A percentile compares a stretch with the other conserved stretches of the same genome.
Conservation (phyloP, 768 basidiomycete species). For the Naganishia antarctica region DNA sequence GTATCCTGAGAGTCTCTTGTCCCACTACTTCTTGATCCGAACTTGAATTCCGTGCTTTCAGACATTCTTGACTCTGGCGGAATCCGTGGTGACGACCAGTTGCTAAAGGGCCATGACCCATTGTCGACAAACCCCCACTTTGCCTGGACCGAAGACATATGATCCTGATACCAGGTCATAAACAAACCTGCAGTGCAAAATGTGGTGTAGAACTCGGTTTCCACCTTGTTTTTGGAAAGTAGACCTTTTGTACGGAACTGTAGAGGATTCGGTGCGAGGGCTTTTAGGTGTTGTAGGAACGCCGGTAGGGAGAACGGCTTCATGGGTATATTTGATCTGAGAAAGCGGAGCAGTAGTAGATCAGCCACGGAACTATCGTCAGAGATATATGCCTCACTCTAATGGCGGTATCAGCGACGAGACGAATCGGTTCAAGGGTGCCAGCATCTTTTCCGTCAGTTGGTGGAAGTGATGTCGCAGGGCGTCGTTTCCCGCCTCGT, state of each 20-base stretch:
- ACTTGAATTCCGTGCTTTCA: neutral
- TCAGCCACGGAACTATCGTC: neutral
- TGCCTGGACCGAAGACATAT: neutral
- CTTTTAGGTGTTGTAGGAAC: slow-evolving; percentile 44
- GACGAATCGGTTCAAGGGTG: slow-evolving; percentile 86
- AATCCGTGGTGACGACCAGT: neutral
- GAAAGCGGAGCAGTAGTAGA: neutral
- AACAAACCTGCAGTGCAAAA: slow-evolving; percentile 37
- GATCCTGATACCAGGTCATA: slow-evolving; percentile 17
- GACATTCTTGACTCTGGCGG: neutral
- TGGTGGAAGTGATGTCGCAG: slow-evolving; percentile 77
- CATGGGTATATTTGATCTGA: slow-evolving; percentile 27
- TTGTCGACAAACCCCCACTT: neutral
- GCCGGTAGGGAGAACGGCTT: slow-evolving; percentile 46
- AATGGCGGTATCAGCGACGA: slow-evolving; percentile 68
- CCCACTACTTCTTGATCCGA: slow-evolving; percentile 5
- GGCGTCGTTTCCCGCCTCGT: slow-evolving; percentile 54
- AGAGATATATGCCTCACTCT: slow-evolving; percentile 20
- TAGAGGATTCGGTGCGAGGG: slow-evolving; percentile 45
- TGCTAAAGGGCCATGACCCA: slow-evolving; percentile 3
- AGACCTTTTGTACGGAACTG: slow-evolving; percentile 44
- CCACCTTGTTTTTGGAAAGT: slow-evolving; percentile 42
- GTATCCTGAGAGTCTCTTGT: neutral
- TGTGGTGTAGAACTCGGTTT: slow-evolving; percentile 46
- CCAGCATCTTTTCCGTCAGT: slow-evolving; percentile 76